These are phyloP conservation scores for Epichloe uncinata DNA, from an alignment of 2,329 filamentous ascomycete genomes.

Conservation along the genomic window DNA sequence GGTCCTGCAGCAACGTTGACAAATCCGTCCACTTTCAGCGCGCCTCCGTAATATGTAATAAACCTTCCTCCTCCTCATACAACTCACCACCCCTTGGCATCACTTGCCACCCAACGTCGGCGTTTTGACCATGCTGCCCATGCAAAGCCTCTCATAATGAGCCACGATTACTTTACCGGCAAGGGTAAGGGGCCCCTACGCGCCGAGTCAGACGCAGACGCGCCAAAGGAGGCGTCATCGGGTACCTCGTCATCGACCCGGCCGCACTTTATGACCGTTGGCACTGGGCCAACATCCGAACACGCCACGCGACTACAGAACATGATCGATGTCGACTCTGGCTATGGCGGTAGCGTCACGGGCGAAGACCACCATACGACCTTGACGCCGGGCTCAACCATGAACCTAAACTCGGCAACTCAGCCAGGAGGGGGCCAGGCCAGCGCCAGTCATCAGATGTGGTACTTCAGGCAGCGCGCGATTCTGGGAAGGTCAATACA, in stretches of 20 bases:
- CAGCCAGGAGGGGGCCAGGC: constrained; percentile 41
- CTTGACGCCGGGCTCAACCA: constrained; percentile 1
- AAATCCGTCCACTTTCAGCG: background rate
- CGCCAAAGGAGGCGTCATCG: constrained; percentile 12
- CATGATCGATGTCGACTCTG: constrained; percentile 76
- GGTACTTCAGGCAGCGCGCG: constrained; percentile 86
- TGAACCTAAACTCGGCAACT: constrained; percentile 31
- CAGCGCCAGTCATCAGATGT: constrained; percentile 80
- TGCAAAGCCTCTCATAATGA: constrained; percentile 33
- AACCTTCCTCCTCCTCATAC: background rate
- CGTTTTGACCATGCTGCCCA: constrained; percentile 22
- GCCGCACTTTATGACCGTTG: constrained; percentile 78
- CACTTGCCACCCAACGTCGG: background rate
- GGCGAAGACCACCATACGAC: constrained; percentile 41
- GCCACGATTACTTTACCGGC: constrained; percentile 42
- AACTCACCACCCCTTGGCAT: background rate
- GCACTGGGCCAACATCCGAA: constrained; percentile 66
- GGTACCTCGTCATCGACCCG: constrained; percentile 17
- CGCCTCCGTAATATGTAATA: background rate
- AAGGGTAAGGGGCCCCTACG: constrained; percentile 37
- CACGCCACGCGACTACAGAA: constrained; percentile 70
- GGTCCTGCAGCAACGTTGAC: background rate
- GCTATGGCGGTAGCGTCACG: constrained; percentile 71
- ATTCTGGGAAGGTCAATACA: constrained; percentile 80
- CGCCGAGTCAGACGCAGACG: constrained; percentile 18